Percentiles rank a stretch among this genome's conserved stretches.
These are phyloP conservation scores for Vigna unguiculata DNA, from an alignment of 306 rosid genomes.

Conservation along the genomic window DNA sequence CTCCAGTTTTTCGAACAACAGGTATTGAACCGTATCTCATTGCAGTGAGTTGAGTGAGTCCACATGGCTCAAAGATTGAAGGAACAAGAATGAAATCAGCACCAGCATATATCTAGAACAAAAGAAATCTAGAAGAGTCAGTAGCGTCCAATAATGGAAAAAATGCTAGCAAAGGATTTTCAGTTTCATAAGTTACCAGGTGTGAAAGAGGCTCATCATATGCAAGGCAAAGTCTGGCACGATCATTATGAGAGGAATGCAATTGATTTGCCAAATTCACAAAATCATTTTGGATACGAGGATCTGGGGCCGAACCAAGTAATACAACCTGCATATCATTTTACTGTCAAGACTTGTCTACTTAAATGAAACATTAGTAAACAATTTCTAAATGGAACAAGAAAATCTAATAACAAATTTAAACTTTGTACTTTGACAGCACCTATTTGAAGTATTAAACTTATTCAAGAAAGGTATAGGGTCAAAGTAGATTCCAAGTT, in stretches of 20 bases:
- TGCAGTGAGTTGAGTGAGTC: conserved; percentile 94
- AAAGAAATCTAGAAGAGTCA: conserved; percentile 26
- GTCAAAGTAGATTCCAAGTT: conserved; percentile 5
- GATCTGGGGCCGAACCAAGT: conserved; percentile 99
- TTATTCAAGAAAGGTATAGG: conserved; percentile 12
- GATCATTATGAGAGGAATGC: conserved; percentile 65
- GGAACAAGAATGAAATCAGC: conserved; percentile 95
- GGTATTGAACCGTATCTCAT: conserved; percentile 99
- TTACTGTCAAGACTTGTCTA: conserved; percentile 31
- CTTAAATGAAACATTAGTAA: conserved; percentile 26
- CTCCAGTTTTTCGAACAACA: conserved; percentile 96
- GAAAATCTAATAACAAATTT: conserved; percentile 27
- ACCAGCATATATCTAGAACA: conserved; percentile 88
- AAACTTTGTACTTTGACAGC: conserved; percentile 1
- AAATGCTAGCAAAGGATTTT: conserved; percentile 1
- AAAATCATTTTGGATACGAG: conserved; percentile 94
- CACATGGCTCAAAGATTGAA: conserved; percentile 99
- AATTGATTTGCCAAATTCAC: conserved; percentile 74
- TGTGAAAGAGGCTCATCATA: conserved; percentile 99
- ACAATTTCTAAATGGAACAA: conserved; percentile 26
- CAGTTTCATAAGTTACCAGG: conserved; percentile 65
- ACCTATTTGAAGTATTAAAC: conserved; percentile 28
- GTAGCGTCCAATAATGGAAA: conserved; percentile 20
- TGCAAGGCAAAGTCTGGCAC: conserved; percentile 83
- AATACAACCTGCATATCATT: conserved; percentile 75